Base-by-base conservation (phyloP, 305 asterid genomes). In the Euphrasia arctica region DNA sequence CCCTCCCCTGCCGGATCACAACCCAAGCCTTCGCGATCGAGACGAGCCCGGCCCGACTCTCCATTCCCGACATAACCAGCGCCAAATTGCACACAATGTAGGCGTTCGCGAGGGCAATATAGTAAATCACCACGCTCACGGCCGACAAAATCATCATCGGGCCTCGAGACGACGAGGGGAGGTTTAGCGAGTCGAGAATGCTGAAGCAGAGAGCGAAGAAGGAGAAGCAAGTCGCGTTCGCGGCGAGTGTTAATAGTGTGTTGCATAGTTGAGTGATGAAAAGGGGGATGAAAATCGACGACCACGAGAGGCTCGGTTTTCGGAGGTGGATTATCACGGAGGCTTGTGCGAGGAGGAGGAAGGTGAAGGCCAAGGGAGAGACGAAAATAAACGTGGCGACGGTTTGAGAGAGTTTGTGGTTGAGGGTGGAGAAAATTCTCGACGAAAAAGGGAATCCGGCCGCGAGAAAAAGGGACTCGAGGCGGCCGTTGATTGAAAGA, bases 371-470 rank as follows among this genome's bases (percentile, higher is more conserved):
- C 52, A 83, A 81, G 63, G 96, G 96, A 5, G 77, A 60, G 41
- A 78, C 70, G 64, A 88, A 66, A 57, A 81, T 60, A 25, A 75
- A 83, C 1, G 87, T 72, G 56, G 43, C 2, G 43, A 8, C 10
- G 42, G 97, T 82, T 58, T 87, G 91, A 36, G 97, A 76, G 74
- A 92, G 86, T 64, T 79, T 89, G 28, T 84, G 77, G 15, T 68
- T 76, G 69, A 92, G 80, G n/a, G 87, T 45, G 13, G 72, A 27
- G 69, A 82, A 84, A 49, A 89, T 75, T 12, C 75, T 78, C 3
- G 89, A 81, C 0, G 88, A 77, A 2, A 91, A 85, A 67, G 58
- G 34, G 31, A 22, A 54, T 2, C 32, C 34, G 6, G 87, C 82
- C 4, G 90, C 85, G 4, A 79, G 78, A 55, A 85, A 84, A 15